Evolutionary conservation across 2,329 filamentous ascomycete species (phyloP), one percentile per base, ranked within the genome.

Genomic region (Xylariaceae sp.): DNA sequence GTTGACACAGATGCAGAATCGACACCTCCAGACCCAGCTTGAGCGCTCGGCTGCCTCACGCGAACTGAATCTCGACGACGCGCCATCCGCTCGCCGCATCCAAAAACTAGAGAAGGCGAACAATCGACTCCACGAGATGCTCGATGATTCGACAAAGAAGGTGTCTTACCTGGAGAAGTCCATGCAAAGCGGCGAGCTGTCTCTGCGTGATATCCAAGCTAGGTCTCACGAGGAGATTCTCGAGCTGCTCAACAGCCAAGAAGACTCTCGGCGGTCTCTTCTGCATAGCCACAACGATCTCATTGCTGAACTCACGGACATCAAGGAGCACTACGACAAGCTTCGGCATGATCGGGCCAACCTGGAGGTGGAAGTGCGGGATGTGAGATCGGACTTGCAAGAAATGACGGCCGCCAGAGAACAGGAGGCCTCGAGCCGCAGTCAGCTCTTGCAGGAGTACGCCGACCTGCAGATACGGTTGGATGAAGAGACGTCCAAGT

Each of bases 161-260:
- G 88, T 97, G 2, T 96, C 93, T 5, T 84, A 88, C 0, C 77
- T 97, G 18, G 94, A 97, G 74, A 89, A 90, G 72, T 92, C 87
- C 61, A 88, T 97, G 59, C 89, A 88, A 59, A 89, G 88, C 41
- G 94, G 92, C 10, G 90, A 97, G 72, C 79, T 97, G 4, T 94
- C 91, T 0, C 80, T 97, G 49, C 89, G 92, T 53, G 93, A 97
- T 73, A 85, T 97, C 51, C 92, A 97, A 73, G 89, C 92, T 1
- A 92, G 90, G 72, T 96, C 92, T 4, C 92, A 97, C 67, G 92
- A 97, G 71, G 94, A 97, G 73, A 85, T 97, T 15, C 89, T 95
- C 64, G 92, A 97, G 64, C 81, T 96, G 45, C 87, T 97, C 71
- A 96, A 92, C 73, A 93, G 88, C 61, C 94, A 97, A 72, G 93